Percentiles rank a stretch among this genome's conserved stretches.
Evolutionary conservation across 768 basidiomycete species (phyloP).

Genomic region (Leccinum ochraceum): DNA sequence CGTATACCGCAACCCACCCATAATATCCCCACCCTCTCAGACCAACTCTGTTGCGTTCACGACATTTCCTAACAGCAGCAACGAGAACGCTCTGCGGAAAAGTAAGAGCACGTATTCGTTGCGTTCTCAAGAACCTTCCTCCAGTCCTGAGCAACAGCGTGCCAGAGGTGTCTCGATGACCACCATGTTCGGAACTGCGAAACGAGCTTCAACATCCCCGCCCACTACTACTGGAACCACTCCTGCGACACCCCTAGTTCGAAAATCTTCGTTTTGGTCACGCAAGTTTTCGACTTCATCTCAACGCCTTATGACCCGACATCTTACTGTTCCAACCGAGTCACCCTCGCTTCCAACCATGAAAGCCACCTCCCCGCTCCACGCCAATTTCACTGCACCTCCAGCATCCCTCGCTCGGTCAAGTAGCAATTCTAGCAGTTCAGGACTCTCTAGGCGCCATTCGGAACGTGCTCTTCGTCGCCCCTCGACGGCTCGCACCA

Average conservation of each 20-base stretch:
- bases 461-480: conserved; percentile 35
- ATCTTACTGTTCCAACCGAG: conserved; percentile 31
- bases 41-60: conserved; percentile 51
- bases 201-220: conserved; percentile 42
- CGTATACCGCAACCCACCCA: conserved; percentile 53
- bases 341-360: conserved; percentile 40
- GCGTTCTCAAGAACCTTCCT: conserved; percentile 13
- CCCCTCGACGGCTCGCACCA: conserved; percentile 9
- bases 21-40: conserved; percentile 43
- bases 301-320: conserved; percentile 14
- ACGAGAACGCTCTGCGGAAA: conserved; percentile 40
- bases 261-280: conserved; percentile 70
- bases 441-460: conserved; percentile 46
- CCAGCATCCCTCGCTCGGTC: conserved; percentile 19
- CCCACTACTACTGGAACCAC: conserved; percentile 24
- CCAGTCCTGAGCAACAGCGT: conserved; percentile 32
- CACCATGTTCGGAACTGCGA: conserved; percentile 41
- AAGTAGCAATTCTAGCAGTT: conserved; percentile 21
- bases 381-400: conserved; percentile 32
- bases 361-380: conserved; percentile 46
- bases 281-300: conserved; percentile 47
- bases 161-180: conserved; percentile 61
- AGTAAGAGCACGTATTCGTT: conserved; percentile 51
- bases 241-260: conserved; percentile 44
- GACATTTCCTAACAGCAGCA: conserved; percentile 16